Percentiles rank a stretch among this genome's conserved stretches.
These are phyloP conservation scores for Plasmodium vivax DNA, from an alignment of 169 alveolate species.

Conservation along the genomic window DNA sequence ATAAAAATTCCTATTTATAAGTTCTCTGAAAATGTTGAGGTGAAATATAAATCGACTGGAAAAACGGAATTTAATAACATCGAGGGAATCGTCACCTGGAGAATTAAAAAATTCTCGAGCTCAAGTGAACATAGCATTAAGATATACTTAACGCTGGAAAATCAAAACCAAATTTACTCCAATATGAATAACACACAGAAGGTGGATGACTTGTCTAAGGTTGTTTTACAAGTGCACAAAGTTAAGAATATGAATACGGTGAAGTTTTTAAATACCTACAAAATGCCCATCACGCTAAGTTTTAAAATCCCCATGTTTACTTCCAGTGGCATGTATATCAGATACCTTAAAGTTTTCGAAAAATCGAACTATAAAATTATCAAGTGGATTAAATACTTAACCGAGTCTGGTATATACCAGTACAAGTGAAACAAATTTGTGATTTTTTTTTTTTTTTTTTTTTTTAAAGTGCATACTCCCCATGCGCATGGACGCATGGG, in stretches of 20 bases:
- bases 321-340: slow-evolving; percentile 59
- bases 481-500: not conserved
- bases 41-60: slow-evolving; percentile 43
- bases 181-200: slow-evolving; percentile 66
- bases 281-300: slow-evolving; percentile 77
- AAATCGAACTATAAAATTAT: slow-evolving; percentile 62
- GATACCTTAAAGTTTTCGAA: slow-evolving; percentile 61
- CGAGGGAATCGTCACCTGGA: slow-evolving; percentile 57
- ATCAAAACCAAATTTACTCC: slow-evolving; percentile 67
- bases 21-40: slow-evolving; percentile 61
- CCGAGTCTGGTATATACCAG: slow-evolving; percentile 63
- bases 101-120: slow-evolving; percentile 43
- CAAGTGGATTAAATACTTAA: slow-evolving; percentile 61
- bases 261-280: slow-evolving; percentile 54
- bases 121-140: slow-evolving; percentile 45
- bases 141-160: slow-evolving; percentile 60
- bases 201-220: slow-evolving; percentile 46
- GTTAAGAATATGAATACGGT: slow-evolving; percentile 68
- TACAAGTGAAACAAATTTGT: slow-evolving; percentile 27
- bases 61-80: slow-evolving; percentile 60
- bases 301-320: slow-evolving; percentile 82
- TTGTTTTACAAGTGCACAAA: slow-evolving; percentile 53
- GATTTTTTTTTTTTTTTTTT: not conserved
- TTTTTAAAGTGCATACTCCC: not conserved
- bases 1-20: slow-evolving; percentile 62